phyloP scores from a whole-genome alignment of 2,329 filamentous ascomycete genomes.

The Rutstroemia sp. region DNA sequence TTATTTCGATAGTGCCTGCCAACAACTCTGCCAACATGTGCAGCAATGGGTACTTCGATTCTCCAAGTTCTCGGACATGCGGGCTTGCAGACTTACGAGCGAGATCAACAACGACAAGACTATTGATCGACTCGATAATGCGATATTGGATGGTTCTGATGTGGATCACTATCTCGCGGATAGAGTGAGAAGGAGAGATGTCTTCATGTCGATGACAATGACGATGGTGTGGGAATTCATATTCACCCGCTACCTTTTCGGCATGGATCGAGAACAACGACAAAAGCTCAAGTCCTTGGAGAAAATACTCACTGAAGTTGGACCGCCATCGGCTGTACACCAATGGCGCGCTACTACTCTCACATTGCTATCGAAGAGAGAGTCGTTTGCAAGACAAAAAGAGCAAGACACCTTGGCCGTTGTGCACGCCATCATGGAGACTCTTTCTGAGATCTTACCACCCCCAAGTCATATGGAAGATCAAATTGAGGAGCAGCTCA shows the following conservation, averaged over 20 bases:
- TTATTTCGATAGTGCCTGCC: slow-evolving; percentile 90
- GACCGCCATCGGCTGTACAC: slow-evolving; percentile 79
- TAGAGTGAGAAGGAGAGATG: slow-evolving; percentile 78
- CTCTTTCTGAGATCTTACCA: slow-evolving; percentile 75
- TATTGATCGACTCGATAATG: slow-evolving; percentile 88
- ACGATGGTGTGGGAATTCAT: slow-evolving; percentile 99
- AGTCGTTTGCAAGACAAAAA: slow-evolving; percentile 74
- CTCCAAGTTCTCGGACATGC: slow-evolving; percentile 94
- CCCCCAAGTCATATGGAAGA: slow-evolving; percentile 74
- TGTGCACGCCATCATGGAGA: slow-evolving; percentile 83
- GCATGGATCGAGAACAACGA: slow-evolving; percentile 95
- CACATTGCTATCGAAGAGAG: slow-evolving; percentile 74
- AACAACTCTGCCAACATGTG: slow-evolving; percentile 90
- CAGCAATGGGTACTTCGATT: slow-evolving; percentile 98
- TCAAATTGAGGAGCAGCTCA: slow-evolving; percentile 76
- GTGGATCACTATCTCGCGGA: slow-evolving; percentile 84
- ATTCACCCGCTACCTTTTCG: slow-evolving; percentile 95
- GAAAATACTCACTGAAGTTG: slow-evolving; percentile 83
- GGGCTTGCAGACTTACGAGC: slow-evolving; percentile 72
- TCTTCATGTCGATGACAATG: slow-evolving; percentile 99
- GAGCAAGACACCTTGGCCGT: slow-evolving; percentile 90
- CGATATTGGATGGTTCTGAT: slow-evolving; percentile 87
- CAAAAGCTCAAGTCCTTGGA: slow-evolving; percentile 96
- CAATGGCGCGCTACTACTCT: slow-evolving; percentile 96
- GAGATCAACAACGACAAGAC: slow-evolving; percentile 90